phyloP scores from a whole-genome alignment of 495 filamentous ascomycete species.

The Penicillium flavigenum region DNA sequence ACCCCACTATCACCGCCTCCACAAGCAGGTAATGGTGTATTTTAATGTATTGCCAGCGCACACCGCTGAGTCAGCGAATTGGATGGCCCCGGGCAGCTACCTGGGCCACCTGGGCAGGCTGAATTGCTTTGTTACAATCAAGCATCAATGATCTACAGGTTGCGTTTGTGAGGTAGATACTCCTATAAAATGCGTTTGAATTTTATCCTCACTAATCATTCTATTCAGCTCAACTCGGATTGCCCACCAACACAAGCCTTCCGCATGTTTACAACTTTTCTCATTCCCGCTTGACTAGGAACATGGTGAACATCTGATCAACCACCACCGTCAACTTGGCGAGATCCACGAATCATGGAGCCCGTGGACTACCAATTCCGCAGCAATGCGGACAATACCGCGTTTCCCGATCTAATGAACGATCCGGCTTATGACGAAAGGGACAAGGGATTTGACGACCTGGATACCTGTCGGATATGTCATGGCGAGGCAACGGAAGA shows the following conservation, averaged over 20 bases:
- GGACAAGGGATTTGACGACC: conserved; percentile 45
- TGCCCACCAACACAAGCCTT: not conserved
- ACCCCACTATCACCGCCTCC: not conserved
- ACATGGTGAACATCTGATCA: conserved; percentile 29
- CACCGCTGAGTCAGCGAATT: conserved; percentile 2
- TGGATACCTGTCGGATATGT: conserved; percentile 93
- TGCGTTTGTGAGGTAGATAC: conserved; percentile 2
- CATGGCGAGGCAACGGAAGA: conserved; percentile 79
- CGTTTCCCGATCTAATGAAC: conserved; percentile 63
- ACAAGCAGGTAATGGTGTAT: not conserved
- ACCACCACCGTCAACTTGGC: conserved; percentile 24
- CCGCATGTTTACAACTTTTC: conserved; percentile 4
- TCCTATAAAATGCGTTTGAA: not conserved
- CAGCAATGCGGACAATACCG: conserved; percentile 20
- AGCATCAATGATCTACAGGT: conserved; percentile 1
- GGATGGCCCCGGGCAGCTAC: not conserved
- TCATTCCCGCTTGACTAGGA: conserved; percentile 4
- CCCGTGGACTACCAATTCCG: conserved; percentile 18
- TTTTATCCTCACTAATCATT: not conserved
- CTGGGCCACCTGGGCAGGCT: not conserved
- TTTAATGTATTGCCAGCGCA: not conserved
- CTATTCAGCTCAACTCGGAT: conserved; percentile 2
- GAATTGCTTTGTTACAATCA: conserved; percentile 10
- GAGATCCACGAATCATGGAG: conserved; percentile 29
- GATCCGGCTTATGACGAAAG: conserved; percentile 55